A percentile compares a stretch with the other conserved stretches of the same genome.
phyloP scores from a whole-genome alignment of 148 eudicot species.

The Vaccinium macrocarpon region DNA sequence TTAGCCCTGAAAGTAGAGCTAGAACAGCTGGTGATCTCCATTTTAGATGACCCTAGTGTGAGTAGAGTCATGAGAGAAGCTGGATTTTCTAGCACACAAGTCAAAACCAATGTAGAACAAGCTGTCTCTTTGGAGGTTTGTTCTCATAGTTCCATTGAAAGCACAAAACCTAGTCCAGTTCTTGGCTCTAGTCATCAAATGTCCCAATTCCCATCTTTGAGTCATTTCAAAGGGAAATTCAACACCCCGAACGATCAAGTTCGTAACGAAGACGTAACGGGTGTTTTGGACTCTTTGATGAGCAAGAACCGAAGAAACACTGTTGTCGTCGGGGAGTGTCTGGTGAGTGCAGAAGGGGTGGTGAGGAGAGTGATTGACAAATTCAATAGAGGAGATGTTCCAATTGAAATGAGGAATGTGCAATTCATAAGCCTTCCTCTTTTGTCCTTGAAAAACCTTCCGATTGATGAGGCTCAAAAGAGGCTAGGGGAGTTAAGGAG shows the following conservation, averaged over 20 bases:
- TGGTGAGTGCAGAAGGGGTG: slow-evolving; percentile 48
- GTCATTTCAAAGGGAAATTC: slow-evolving; percentile 26
- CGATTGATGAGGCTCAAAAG: slow-evolving; percentile 62
- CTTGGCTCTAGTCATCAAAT: slow-evolving; percentile 5
- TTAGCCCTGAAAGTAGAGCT: slow-evolving; percentile 75
- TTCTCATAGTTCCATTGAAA: slow-evolving; percentile 28
- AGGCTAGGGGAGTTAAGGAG: slow-evolving; percentile 60
- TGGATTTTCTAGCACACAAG: slow-evolving; percentile 77
- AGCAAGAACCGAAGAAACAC: slow-evolving; percentile 53
- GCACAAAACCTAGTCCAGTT: slow-evolving; percentile 19
- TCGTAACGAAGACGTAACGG: slow-evolving; percentile 42
- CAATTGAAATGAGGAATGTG: slow-evolving; percentile 45
- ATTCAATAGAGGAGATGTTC: slow-evolving; percentile 60
- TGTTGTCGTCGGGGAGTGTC: slow-evolving; percentile 55
- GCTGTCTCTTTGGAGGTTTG: slow-evolving; percentile 41
- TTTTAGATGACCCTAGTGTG: slow-evolving; percentile 91
- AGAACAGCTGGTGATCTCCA: slow-evolving; percentile 73
- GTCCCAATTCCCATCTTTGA: slow-evolving; percentile 22
- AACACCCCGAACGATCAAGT: slow-evolving; percentile 18
- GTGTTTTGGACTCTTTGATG: slow-evolving; percentile 49
- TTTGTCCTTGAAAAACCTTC: slow-evolving; percentile 41
- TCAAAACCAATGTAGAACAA: slow-evolving; percentile 71
- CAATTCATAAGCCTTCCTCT: slow-evolving; percentile 64
- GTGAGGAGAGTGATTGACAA: slow-evolving; percentile 54
- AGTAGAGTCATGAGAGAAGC: slow-evolving; percentile 97